phyloP scores from a whole-genome alignment of 2,329 filamentous ascomycete genomes.

The Diaporthe caulivora region DNA sequence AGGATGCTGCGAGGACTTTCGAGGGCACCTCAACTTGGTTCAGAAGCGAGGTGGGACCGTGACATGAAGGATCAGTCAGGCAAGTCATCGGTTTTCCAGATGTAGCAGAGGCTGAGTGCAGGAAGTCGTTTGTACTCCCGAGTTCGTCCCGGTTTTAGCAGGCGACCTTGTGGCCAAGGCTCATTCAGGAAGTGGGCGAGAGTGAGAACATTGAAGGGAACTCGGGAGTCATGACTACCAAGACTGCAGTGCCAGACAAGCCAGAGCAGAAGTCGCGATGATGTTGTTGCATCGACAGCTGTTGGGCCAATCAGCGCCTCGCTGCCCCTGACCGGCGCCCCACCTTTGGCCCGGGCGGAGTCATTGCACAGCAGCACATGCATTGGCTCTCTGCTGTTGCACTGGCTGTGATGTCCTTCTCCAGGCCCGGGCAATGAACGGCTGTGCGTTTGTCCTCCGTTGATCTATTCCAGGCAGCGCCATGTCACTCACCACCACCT shows the following conservation, averaged over 20 bases:
- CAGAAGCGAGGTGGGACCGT: not conserved
- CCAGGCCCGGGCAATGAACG: not conserved
- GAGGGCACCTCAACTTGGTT: not conserved
- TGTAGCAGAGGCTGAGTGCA: not conserved
- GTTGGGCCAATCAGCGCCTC: constrained; percentile 7
- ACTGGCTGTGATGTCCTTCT: not conserved
- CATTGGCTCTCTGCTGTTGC: not conserved
- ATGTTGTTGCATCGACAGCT: constrained; percentile 19
- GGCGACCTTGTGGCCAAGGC: not conserved
- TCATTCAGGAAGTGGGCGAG: not conserved
- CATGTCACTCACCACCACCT: not conserved
- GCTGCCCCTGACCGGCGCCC: constrained; percentile 26
- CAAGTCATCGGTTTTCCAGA: not conserved
- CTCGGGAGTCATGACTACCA: too few relatives aligned
- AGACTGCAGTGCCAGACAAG: too few relatives aligned
- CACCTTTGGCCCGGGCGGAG: constrained; percentile 19
- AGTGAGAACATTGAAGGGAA: too few relatives aligned
- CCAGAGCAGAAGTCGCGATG: constrained; percentile 27
- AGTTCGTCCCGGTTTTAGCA: not conserved
- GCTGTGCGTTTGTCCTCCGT: constrained; percentile 11
- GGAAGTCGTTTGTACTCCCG: not conserved
- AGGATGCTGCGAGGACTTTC: not conserved
- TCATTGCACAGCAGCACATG: constrained; percentile 15
- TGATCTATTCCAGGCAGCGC: not conserved
- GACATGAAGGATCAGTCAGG: not conserved